phyloP scores from a whole-genome alignment of 2,329 filamentous ascomycete genomes.

The Stachybotrys chlorohalonatus region DNA sequence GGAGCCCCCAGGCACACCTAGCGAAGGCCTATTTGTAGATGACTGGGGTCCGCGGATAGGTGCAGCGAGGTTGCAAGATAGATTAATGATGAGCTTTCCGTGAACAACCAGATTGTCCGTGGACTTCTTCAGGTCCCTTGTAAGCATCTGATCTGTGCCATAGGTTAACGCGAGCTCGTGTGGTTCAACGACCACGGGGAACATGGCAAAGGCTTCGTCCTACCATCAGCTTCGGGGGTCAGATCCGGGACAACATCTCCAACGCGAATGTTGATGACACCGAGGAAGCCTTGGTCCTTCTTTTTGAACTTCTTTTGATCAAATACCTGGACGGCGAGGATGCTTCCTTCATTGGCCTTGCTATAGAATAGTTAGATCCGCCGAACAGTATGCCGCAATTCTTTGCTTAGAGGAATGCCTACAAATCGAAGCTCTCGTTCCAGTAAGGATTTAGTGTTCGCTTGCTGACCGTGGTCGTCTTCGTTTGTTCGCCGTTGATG shows the following conservation, averaged over 20 bases:
- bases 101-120: constrained; percentile 97
- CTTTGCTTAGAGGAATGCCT: constrained; percentile 26
- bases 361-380: constrained; percentile 34
- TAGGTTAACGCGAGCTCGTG: constrained; percentile 1
- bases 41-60: constrained; percentile 49
- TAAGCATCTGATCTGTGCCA: constrained; percentile 89
- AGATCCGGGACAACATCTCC: constrained; percentile 84
- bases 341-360: constrained; percentile 87
- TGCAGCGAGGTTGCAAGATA: constrained; percentile 78
- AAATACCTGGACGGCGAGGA: constrained; percentile 95
- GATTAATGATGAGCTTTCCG: constrained; percentile 91
- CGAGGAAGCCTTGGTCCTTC: constrained; percentile 98
- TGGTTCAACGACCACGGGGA: background rate
- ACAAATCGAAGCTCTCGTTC: constrained; percentile 99
- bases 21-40: constrained; percentile 35
- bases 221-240: constrained; percentile 84
- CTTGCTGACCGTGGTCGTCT: constrained; percentile 95
- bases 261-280: constrained; percentile 93
- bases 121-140: constrained; percentile 91
- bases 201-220: constrained; percentile 13
- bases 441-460: constrained; percentile 98
- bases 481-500: constrained; percentile 94
- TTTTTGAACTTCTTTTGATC: constrained; percentile 99
- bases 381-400: no score
- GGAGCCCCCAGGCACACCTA: constrained; percentile 34